Evolutionary conservation across 441 rosid species (phyloP), one percentile per base, ranked within the genome.

Genomic region (Theobroma grandiflorum): DNA sequence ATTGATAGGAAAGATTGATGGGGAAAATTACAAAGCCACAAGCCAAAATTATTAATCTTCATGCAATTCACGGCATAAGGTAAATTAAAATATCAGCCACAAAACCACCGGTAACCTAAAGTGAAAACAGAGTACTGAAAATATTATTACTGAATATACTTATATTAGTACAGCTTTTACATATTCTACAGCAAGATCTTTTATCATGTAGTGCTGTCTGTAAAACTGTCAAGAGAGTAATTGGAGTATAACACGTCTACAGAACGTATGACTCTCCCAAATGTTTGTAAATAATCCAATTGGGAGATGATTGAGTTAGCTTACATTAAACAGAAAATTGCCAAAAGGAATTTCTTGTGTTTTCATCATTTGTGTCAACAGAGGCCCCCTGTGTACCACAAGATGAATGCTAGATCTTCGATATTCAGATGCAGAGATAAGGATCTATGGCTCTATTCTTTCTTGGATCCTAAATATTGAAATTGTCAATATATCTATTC

Each of bases 401-500:
- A 43, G 12, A 4, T 33, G 58, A 35, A 31, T 20, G n/a, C 55
- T n/a, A 10, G 43, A 57, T 61, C 81, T 78, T 78, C 74, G 47
- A 42, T 42, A 64, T 61, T 20, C 26, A 66, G 50, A 18, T 26
- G 64, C 52, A 71, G 33, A 58, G 74, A 22, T 9, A 9, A 69
- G 69, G 74, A 64, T 20, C 75, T 16, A 8, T 47, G 15, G 66
- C 70, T 55, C 62, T 50, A 38, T 49, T 20, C 38, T 15, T 50
- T 78, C 45, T 35, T 74, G 55, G 66, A 75, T 76, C 74, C 82
- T 71, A 76, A 69, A 74, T 61, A 69, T 68, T 50, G 72, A 57
- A 43, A 62, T 37, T 10, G 68, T 79, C 45, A 75, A 82, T 55
- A 62, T 40, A 74, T 85, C 72, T 52, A 57, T 47, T 31, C 49